Conservation (phyloP, 2,329 filamentous ascomycete species). For the Trichophyton rubrum region DNA sequence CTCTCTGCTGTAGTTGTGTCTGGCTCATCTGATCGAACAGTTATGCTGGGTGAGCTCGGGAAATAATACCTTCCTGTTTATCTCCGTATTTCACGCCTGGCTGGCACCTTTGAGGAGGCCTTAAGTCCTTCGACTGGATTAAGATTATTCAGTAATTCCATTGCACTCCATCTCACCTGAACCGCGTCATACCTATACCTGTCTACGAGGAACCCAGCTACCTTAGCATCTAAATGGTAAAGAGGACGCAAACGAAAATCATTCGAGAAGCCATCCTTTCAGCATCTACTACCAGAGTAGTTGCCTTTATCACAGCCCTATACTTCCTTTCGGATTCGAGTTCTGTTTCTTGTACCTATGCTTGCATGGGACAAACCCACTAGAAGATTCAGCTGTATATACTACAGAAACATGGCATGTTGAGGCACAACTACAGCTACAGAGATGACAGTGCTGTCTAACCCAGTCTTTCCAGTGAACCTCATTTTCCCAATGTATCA, state of each 20-base stretch:
- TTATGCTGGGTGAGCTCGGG: slow-evolving; percentile 70
- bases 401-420: background rate
- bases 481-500: background rate
- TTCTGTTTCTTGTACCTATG: background rate
- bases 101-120: background rate
- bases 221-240: no score
- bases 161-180: no score
- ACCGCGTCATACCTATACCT: no score
- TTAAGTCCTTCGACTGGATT: background rate
- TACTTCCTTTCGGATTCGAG: background rate
- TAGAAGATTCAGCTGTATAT: background rate
- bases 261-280: no score
- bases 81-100: background rate
- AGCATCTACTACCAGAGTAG: no score
- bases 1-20: slow-evolving; percentile 54
- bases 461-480: background rate
- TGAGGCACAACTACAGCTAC: background rate
- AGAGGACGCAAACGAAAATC: no score
- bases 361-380: background rate
- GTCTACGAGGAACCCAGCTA: no score
- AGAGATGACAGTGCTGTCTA: background rate
- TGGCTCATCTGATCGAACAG: slow-evolving; percentile 74
- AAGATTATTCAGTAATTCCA: background rate
- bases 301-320: background rate
- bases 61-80: slow-evolving; percentile 37